Evolutionary conservation across 192 early-diverging fungal genomes (phyloP), one percentile per base, ranked within the genome.

Genomic region (Mortierella hygrophila): DNA sequence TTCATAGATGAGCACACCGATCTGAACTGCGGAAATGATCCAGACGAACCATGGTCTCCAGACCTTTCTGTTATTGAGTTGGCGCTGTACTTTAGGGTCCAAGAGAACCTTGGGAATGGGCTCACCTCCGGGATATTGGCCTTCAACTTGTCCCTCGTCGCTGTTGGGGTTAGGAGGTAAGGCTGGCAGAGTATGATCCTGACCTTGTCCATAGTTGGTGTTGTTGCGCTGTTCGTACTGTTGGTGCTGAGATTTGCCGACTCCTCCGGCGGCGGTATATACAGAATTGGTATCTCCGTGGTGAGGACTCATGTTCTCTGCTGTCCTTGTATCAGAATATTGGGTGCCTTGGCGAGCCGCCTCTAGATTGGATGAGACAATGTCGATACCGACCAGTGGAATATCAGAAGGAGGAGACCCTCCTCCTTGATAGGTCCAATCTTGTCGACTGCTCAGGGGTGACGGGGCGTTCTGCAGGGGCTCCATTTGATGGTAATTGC

Each of bases 1-100:
- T 82, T 90, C 90, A 76, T 88, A 89, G 26, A 93, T 80, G 40
- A 94, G 83, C 3, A 91, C 72, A 18, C 82, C 88, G 47, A 91
- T 68, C 80, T 91, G 90, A 40, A 78, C 69, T 0, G 87, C 71
- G 35, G 92, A 86, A 6, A 90, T 89, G 26, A 83, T 0, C 77
- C 77, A 91, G 26, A 89, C 85, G 63, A 93, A 92, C 76, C 89
- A 89, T 6, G 91, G 89, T 75, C 63, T 81, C 70, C 79, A 82
- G 0, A 47, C 35, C 71, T 70, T 79, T 29, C 78, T 74, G 37
- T 82, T 82, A 29, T 78, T 70, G 16, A 88, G 72, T 46, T 90
- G 89, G 32, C 29, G 40, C 47, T 80, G 81, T 15, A 89, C 79
- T 32, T 88, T 82, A 15, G 89, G 89, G 74, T 89, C 89, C 68